Evolutionary conservation across 495 filamentous ascomycete species (phyloP).

Genomic region (Penicillium odoratum): DNA sequence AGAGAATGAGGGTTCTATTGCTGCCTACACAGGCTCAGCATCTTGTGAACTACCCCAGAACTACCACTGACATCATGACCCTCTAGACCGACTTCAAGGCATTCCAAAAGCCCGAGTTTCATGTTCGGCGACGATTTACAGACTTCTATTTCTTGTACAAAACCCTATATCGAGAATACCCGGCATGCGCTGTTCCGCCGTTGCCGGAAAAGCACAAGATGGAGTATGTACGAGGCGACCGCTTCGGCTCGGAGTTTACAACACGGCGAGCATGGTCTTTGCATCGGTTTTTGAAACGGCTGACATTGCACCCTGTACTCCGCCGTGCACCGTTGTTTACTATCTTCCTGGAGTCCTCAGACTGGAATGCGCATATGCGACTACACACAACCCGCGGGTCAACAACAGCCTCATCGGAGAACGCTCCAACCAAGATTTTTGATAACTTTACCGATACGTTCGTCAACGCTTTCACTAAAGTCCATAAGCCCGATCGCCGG

Average conservation of each 20-base stretch:
- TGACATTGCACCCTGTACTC: slow-evolving; percentile 85
- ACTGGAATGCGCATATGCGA: slow-evolving; percentile 97
- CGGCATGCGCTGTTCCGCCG: slow-evolving; percentile 88
- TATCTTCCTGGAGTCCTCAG: slow-evolving; percentile 84
- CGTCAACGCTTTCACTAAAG: slow-evolving; percentile 94
- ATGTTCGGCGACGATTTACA: slow-evolving; percentile 86
- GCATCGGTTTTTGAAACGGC: slow-evolving; percentile 84
- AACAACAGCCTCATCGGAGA: slow-evolving; percentile 49
- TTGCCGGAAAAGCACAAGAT: slow-evolving; percentile 98
- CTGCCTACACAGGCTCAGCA: slow-evolving; percentile 17
- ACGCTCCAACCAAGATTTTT: slow-evolving; percentile 67
- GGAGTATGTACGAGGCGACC: slow-evolving; percentile 94
- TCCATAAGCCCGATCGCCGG: slow-evolving; percentile 90
- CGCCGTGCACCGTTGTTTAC: slow-evolving; percentile 79
- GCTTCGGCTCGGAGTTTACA: slow-evolving; percentile 95
- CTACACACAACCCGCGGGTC: slow-evolving; percentile 64
- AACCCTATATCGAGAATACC: slow-evolving; percentile 79
- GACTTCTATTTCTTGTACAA: slow-evolving; percentile 98
- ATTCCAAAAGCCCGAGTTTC: slow-evolving; percentile 76
- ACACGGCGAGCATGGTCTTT: slow-evolving; percentile 83
- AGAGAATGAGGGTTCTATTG: slow-evolving; percentile 7
- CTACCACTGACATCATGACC: slow-evolving; percentile 16
- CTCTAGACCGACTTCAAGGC: slow-evolving; percentile 85
- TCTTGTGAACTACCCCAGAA: not conserved
- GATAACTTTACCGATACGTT: slow-evolving; percentile 95